A percentile compares a stretch with the other conserved stretches of the same genome.
phyloP scores from a whole-genome alignment of 1,284 basidiomycete species.

The Kwoniella shivajii region DNA sequence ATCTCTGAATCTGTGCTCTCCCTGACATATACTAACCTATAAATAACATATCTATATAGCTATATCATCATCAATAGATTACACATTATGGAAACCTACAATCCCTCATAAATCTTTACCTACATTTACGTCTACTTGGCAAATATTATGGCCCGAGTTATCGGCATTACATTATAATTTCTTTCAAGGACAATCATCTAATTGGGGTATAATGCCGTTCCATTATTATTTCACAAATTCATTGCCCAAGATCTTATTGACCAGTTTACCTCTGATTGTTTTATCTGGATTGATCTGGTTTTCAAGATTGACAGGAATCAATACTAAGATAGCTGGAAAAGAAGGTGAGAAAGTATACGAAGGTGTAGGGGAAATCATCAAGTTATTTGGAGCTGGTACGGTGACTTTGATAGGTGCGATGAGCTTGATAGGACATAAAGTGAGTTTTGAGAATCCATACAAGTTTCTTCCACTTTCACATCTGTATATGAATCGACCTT shows the following conservation, averaged over 20 bases:
- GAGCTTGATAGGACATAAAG: constrained; percentile 77
- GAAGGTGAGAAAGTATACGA: constrained; percentile 11
- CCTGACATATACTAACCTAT: no score
- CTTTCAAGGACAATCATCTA: constrained; percentile 75
- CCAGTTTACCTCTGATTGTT: constrained; percentile 63
- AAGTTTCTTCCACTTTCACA: background rate
- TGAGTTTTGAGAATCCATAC: no score
- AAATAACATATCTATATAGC: no score
- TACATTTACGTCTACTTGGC: constrained; percentile 38
- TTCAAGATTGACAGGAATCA: background rate
- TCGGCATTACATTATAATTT: constrained; percentile 83
- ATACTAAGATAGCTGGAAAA: background rate
- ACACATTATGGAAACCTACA: constrained; percentile 73
- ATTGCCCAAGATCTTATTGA: constrained; percentile 78
- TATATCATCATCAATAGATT: constrained; percentile 71
- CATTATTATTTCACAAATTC: constrained; percentile 69
- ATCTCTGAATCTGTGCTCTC: constrained; percentile 13
- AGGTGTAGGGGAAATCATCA: constrained; percentile 16
- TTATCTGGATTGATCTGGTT: constrained; percentile 1
- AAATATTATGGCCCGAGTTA: constrained; percentile 84
- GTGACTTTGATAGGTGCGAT: constrained; percentile 66
- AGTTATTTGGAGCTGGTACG: constrained; percentile 55
- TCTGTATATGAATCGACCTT: no score
- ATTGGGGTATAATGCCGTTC: constrained; percentile 86
- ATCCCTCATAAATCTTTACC: constrained; percentile 40